Evolutionary conservation across 2,329 filamentous ascomycete species (phyloP).

Genomic region (Mycosphaerella arachidis): DNA sequence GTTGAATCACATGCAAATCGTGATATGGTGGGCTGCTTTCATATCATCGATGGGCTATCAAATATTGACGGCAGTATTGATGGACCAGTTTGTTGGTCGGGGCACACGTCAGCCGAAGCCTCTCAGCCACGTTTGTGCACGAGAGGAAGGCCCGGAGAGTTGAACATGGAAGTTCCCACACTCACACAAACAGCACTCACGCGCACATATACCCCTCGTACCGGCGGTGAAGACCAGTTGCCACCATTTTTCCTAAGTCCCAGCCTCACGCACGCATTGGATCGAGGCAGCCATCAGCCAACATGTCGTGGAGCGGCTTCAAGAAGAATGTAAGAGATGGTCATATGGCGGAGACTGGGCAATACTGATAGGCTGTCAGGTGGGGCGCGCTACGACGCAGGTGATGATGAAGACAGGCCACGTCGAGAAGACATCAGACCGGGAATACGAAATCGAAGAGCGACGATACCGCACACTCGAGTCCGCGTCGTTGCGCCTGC

Average conservation of each 20-base stretch:
- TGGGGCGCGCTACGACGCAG: constrained; percentile 97
- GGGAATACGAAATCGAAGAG: constrained; percentile 91
- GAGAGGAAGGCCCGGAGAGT: background rate
- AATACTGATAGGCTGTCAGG: constrained; percentile 86
- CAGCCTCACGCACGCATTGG: background rate
- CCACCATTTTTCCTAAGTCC: background rate
- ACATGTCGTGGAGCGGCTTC: constrained; percentile 58
- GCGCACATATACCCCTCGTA: background rate
- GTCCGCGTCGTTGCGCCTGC: constrained; percentile 80
- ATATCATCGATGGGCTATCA: background rate
- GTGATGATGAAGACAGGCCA: constrained; percentile 99
- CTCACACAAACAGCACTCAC: background rate
- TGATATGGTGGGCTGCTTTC: background rate
- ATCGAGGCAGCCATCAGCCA: constrained; percentile 27
- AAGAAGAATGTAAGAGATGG: constrained; percentile 34
- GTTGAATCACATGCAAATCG: background rate
- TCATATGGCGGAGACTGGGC: background rate
- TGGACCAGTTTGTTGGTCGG: background rate
- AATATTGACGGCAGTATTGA: too few species aligned
- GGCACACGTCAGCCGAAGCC: background rate
- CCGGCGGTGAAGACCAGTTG: background rate
- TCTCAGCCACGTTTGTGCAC: background rate
- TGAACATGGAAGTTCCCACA: background rate
- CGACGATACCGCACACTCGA: constrained; percentile 98
- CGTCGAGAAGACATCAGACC: constrained; percentile 97